Percentiles rank a stretch among this genome's conserved stretches.
Evolutionary conservation across 1,284 basidiomycete species (phyloP).

Genomic region (Thecaphora thlaspeos): DNA sequence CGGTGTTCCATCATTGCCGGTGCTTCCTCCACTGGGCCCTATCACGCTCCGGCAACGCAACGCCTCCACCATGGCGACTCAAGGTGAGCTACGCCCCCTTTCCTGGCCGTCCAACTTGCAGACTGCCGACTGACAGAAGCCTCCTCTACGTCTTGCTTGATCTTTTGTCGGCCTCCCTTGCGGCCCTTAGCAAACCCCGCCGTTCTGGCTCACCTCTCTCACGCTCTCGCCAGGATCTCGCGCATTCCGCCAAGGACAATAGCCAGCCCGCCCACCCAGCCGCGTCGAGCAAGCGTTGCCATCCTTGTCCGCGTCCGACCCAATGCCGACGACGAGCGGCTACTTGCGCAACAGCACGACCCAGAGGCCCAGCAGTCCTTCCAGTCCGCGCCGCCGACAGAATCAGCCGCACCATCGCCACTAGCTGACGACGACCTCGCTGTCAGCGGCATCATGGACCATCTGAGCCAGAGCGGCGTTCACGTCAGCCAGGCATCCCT

Average conservation of each 20-base stretch:
- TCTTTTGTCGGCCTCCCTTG: too few species aligned
- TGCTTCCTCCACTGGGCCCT: too few species aligned
- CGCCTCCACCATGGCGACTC: too few species aligned
- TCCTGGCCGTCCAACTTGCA: too few species aligned
- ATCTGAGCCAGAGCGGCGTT: conserved; percentile 18
- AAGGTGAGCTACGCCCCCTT: too few species aligned
- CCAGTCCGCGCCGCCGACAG: not conserved
- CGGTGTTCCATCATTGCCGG: too few species aligned
- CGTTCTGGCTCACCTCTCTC: conserved; percentile 43
- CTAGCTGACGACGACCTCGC: too few species aligned
- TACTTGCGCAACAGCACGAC: conserved; percentile 42
- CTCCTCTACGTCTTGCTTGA: too few species aligned
- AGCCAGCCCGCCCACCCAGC: conserved; percentile 53
- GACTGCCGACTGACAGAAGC: too few species aligned
- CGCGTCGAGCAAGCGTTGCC: conserved; percentile 55
- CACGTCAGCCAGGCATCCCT: conserved; percentile 29
- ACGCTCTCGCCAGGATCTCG: conserved; percentile 50
- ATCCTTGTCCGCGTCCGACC: conserved; percentile 53
- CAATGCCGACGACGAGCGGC: conserved; percentile 45
- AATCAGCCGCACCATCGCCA: too few species aligned
- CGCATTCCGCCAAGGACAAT: conserved; percentile 50
- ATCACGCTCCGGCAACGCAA: too few species aligned
- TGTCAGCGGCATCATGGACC: conserved; percentile 2
- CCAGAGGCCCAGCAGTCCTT: conserved; percentile 18
- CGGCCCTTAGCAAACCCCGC: conserved; percentile 11